Evolutionary conservation across 768 basidiomycete genomes (phyloP).

Genomic region (Xerocomellus amylosporus): DNA sequence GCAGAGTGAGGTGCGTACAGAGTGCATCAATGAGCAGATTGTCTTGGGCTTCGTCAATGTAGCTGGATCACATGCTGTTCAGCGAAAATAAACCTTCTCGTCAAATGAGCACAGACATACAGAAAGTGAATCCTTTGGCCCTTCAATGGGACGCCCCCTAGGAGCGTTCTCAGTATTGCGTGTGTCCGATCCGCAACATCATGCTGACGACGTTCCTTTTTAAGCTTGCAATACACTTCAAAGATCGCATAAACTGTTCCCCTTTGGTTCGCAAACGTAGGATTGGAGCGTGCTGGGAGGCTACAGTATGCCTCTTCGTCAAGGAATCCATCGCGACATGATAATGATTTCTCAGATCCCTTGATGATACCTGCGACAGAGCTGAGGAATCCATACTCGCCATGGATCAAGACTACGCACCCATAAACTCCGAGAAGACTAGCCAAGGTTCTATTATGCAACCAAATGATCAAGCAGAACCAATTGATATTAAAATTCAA

Average conservation of each 20-base stretch:
- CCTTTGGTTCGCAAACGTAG: slow-evolving; percentile 52
- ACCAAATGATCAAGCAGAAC: neutral
- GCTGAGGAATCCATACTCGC: neutral
- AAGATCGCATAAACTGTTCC: slow-evolving; percentile 53
- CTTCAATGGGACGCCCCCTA: slow-evolving; percentile 26
- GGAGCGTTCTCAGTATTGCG: slow-evolving; percentile 39
- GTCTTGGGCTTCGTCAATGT: slow-evolving; percentile 75
- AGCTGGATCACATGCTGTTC: slow-evolving; percentile 33
- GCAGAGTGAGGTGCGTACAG: slow-evolving; percentile 35
- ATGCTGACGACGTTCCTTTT: slow-evolving; percentile 39
- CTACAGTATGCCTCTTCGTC: slow-evolving; percentile 43
- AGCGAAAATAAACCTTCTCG: neutral
- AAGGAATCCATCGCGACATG: slow-evolving; percentile 37
- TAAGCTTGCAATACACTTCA: slow-evolving; percentile 46
- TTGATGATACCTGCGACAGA: slow-evolving; percentile 51
- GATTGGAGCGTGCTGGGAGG: slow-evolving; percentile 51
- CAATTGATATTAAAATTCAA: neutral
- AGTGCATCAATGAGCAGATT: slow-evolving; percentile 63
- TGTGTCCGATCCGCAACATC: slow-evolving; percentile 69
- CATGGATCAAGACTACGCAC: slow-evolving; percentile 31
- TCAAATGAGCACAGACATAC: slow-evolving; percentile 34
- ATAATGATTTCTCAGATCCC: slow-evolving; percentile 58
- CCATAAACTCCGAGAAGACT: slow-evolving; percentile 65
- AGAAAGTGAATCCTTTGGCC: slow-evolving; percentile 52
- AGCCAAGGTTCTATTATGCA: slow-evolving; percentile 50